These are phyloP conservation scores for Cyberlindnera maritima DNA, from an alignment of 805 yeast genomes.

Conservation along the genomic window DNA sequence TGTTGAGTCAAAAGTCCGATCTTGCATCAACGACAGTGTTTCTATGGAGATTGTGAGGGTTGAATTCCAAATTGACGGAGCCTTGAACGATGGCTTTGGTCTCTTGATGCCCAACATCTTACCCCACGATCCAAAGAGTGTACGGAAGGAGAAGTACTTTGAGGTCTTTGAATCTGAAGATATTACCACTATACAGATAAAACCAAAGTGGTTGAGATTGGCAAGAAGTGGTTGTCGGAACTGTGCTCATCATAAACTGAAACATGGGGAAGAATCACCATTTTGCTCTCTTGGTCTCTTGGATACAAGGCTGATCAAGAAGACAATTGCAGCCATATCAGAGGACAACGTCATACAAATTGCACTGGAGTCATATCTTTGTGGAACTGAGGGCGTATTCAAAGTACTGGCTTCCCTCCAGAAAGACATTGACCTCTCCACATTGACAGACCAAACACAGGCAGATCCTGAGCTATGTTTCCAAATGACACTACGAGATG, in stretches of 20 bases:
- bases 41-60: slow-evolving; percentile 19
- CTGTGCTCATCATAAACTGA: slow-evolving; percentile 46
- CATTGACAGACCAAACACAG: slow-evolving; percentile 7
- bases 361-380: slow-evolving; percentile 24
- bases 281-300: slow-evolving; percentile 48
- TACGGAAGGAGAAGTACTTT: slow-evolving; percentile 35
- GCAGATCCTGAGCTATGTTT: slow-evolving; percentile 23
- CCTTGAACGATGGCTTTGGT: slow-evolving; percentile 40
- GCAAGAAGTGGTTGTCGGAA: slow-evolving; percentile 45
- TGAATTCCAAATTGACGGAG: slow-evolving; percentile 3
- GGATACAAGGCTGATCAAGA: neutral
- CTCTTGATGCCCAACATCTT: slow-evolving; percentile 42
- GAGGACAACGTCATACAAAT: neutral
- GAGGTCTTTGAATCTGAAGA: slow-evolving; percentile 27
- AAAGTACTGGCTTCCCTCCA: slow-evolving; percentile 26
- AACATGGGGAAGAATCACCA: slow-evolving; percentile 30
- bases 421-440: slow-evolving; percentile 2
- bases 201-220: slow-evolving; percentile 59
- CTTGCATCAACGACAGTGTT: slow-evolving; percentile 31
- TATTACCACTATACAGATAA: slow-evolving; percentile 44
- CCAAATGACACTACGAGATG: slow-evolving; percentile 39
- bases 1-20: slow-evolving; percentile 4
- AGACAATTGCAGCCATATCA: neutral
- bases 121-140: slow-evolving; percentile 31
- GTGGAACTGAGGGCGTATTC: slow-evolving; percentile 22